These are phyloP conservation scores for Hymenotorrendiella dingleyae DNA, from an alignment of 2,329 filamentous ascomycete genomes.

Conservation along the genomic window DNA sequence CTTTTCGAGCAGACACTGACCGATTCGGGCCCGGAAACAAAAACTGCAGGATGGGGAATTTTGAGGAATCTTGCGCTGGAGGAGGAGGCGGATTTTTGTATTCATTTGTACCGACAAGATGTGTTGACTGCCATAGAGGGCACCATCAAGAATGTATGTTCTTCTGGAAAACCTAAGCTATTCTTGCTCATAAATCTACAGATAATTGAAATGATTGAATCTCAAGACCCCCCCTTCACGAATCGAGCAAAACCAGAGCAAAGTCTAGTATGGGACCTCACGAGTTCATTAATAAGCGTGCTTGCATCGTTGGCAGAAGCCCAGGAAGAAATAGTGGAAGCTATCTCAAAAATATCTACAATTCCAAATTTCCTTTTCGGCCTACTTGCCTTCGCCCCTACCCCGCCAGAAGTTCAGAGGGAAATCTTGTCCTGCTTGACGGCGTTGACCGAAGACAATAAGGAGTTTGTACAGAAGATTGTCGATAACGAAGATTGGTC, in stretches of 20 bases:
- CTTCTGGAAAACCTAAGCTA: neutral
- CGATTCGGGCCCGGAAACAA: conserved; percentile 56
- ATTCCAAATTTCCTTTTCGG: conserved; percentile 50
- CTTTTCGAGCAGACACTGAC: conserved; percentile 59
- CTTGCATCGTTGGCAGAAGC: conserved; percentile 50
- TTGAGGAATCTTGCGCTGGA: conserved; percentile 54
- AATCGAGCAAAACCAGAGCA: conserved; percentile 49
- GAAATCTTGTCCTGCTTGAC: conserved; percentile 51
- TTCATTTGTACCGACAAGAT: conserved; percentile 58
- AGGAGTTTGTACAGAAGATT: conserved; percentile 46
- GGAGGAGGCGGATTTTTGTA: conserved; percentile 61
- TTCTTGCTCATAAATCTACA: conserved; percentile 13
- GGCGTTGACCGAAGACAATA: conserved; percentile 55
- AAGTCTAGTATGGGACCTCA: conserved; percentile 47
- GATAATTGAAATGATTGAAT: conserved; percentile 27
- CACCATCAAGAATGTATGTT: conserved; percentile 46
- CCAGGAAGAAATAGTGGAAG: conserved; percentile 53
- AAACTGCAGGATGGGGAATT: conserved; percentile 63
- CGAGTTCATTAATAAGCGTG: conserved; percentile 47
- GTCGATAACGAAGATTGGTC: conserved; percentile 46
- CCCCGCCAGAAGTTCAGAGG: conserved; percentile 34
- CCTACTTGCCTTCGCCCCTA: conserved; percentile 38
- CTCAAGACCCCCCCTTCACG: conserved; percentile 37
- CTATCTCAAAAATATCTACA: conserved; percentile 43
- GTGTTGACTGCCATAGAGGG: conserved; percentile 54